These are phyloP conservation scores for Talaromyces sp. DNA, from an alignment of 2,329 filamentous ascomycete species.

Conservation along the genomic window DNA sequence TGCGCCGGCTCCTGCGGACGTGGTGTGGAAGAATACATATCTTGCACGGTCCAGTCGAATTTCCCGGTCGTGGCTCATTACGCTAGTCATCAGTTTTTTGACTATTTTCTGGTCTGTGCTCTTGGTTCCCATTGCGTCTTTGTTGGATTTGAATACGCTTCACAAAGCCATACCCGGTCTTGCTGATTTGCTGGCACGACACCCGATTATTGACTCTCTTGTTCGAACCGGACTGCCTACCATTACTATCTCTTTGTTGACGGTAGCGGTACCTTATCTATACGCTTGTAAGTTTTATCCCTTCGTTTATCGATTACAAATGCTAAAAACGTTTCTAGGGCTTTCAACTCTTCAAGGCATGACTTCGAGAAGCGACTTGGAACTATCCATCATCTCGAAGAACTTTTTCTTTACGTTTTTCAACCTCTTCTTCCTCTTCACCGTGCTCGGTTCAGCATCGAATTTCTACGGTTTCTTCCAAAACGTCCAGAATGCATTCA, in stretches of 20 bases:
- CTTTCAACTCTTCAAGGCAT: slow-evolving; percentile 88
- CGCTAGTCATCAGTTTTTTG: slow-evolving; percentile 73
- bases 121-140: slow-evolving; percentile 71
- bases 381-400: slow-evolving; percentile 92
- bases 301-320: background rate
- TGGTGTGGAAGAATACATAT: slow-evolving; percentile 96
- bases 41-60: slow-evolving; percentile 69
- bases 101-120: slow-evolving; percentile 86
- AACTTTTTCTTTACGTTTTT: slow-evolving; percentile 99
- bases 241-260: slow-evolving; percentile 77
- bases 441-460: slow-evolving; percentile 75
- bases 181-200: slow-evolving; percentile 61
- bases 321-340: slow-evolving; percentile 36
- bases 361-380: slow-evolving; percentile 90
- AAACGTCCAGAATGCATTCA: slow-evolving; percentile 66
- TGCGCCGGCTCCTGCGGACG: slow-evolving; percentile 82
- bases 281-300: slow-evolving; percentile 67
- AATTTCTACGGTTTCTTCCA: slow-evolving; percentile 65
- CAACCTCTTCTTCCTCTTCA: slow-evolving; percentile 96
- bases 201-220: slow-evolving; percentile 68
- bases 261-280: slow-evolving; percentile 83
- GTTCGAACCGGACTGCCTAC: slow-evolving; percentile 87
- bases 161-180: slow-evolving; percentile 67
- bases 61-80: slow-evolving; percentile 77
- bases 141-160: slow-evolving; percentile 79